These are phyloP conservation scores for Heliamphora exappendiculata DNA, from an alignment of 148 eudicot species.

Conservation along the genomic window DNA sequence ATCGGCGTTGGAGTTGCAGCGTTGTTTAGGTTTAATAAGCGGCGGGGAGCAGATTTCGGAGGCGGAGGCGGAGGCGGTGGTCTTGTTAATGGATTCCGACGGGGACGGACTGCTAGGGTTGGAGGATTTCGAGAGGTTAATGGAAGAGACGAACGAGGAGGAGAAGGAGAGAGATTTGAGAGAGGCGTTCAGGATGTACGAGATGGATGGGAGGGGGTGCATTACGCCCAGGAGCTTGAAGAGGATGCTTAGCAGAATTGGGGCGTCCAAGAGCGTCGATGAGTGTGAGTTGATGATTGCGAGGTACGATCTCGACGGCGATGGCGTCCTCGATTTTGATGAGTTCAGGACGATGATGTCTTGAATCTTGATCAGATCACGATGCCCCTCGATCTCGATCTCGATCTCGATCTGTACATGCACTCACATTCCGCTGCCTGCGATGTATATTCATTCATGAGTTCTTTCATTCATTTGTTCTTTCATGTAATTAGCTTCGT, in stretches of 20 bases:
- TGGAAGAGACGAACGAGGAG: constrained; percentile 33
- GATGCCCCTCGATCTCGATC: constrained; percentile 25
- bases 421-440: too few species aligned
- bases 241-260: constrained; percentile 27
- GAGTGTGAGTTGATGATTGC: constrained; percentile 26
- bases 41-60: constrained; percentile 19
- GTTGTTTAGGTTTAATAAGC: constrained; percentile 15
- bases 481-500: too few species aligned
- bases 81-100: constrained; percentile 31
- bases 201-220: constrained; percentile 10
- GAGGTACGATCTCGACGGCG: constrained; percentile 23
- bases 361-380: too few species aligned
- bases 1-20: constrained; percentile 35
- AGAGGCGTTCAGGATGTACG: constrained; percentile 34
- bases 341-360: constrained; percentile 32
- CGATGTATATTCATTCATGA: too few species aligned
- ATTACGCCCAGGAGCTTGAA: constrained; percentile 31
- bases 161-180: constrained; percentile 24
- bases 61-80: constrained; percentile 35
- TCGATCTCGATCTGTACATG: background rate
- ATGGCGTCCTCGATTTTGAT: constrained; percentile 27
- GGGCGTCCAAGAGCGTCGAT: constrained; percentile 16
- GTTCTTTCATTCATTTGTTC: too few species aligned
- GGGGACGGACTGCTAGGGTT: constrained; percentile 35
- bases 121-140: constrained; percentile 29